Evolutionary conservation across 306 rosid species (phyloP), one percentile per base, ranked within the genome.

Genomic region (Alnus rubra): DNA sequence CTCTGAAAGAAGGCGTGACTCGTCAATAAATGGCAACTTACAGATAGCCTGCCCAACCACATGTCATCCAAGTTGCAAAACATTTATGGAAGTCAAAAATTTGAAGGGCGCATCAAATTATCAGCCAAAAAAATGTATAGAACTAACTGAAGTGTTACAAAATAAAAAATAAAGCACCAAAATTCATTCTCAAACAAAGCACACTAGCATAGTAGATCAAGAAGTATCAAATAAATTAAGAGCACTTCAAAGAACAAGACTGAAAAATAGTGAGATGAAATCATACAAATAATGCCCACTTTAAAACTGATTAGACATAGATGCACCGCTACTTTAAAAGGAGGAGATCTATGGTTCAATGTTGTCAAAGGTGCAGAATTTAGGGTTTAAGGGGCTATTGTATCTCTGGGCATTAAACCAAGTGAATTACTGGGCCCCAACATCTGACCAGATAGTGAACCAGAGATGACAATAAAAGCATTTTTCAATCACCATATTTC

Each of bases 21-120:
- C 83, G 0, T 80, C 83, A 33, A 80, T 80, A 67, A 80, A 80
- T 30, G 83, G 83, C 55, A 80, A 78, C 62, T 80, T 80, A 69
- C 79, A 80, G 7, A 75, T 68, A 10, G 79, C 83, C 83, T 80
- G 79, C 71, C 47, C 47, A 47, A n/a, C 53, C 11, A 19, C 28
- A 53, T 30, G 44, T 11, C 16, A 33, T 35, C 9, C 9, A 35
- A 64, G 70, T 33, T 64, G 13, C 11, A 58, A 19, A 64, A 35
- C 9, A 37, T 6, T 37, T 64, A 10, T 30, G 23, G 18, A 35
- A 64, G 44, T 23, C 15, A 64, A 64, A 6, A 16, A 33, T 13
- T 35, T 5, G 5, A n/a, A 67, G 23, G 30, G 2, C 30, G 3
- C 71, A 67, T 37, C 12, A 18, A 67, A 67, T 67, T 9, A 42